phyloP scores from a whole-genome alignment of 148 eudicot species.

The Drosera capensis region DNA sequence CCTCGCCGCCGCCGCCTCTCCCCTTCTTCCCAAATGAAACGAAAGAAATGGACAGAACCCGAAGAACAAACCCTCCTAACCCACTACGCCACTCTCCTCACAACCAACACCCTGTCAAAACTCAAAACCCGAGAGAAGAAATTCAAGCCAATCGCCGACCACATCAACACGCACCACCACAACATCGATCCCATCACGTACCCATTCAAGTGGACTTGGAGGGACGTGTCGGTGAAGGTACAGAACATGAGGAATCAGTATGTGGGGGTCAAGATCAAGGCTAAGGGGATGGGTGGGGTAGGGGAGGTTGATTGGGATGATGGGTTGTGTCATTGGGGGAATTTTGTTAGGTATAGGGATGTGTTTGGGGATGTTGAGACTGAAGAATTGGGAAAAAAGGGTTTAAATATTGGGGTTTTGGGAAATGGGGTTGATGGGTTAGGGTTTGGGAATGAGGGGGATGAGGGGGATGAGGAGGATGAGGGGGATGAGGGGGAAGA shows the following conservation, averaged over 20 bases:
- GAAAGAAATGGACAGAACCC: constrained; percentile 80
- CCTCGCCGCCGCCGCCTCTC: too few relatives aligned
- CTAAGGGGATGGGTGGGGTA: constrained; percentile 26
- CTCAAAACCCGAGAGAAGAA: constrained; percentile 78
- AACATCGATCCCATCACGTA: constrained; percentile 36
- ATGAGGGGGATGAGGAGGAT: constrained; percentile 29
- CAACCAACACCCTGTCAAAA: constrained; percentile 49
- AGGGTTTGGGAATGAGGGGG: constrained; percentile 33
- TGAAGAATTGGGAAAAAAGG: constrained; percentile 13
- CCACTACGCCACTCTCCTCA: constrained; percentile 45
- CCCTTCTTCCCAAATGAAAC: too few relatives aligned
- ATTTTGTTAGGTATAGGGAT: constrained; percentile 58
- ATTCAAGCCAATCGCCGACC: constrained; percentile 85
- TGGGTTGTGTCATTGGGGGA: constrained; percentile 76
- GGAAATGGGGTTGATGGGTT: constrained; percentile 27
- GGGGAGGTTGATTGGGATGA: constrained; percentile 58
- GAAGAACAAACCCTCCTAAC: constrained; percentile 57
- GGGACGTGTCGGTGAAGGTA: constrained; percentile 80
- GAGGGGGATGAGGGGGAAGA: constrained; percentile 16
- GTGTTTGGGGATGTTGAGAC: constrained; percentile 81
- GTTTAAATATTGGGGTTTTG: constrained; percentile 16
- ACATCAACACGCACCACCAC: constrained; percentile 57
- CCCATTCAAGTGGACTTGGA: constrained; percentile 88
- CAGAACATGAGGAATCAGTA: constrained; percentile 97
- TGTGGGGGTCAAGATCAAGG: constrained; percentile 78